Conservation (phyloP, 176 grass and related monocot genomes). For the Hordeum vulgare region MorexV3_pseudomolecules_assembly NC_058524.1:420255684-420256183, state of each 20-base stretch:
- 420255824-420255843: conserved; percentile 1
- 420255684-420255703: conserved; percentile 1
- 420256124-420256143: no score
- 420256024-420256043: no score
- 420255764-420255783: conserved; percentile 41
- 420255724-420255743: neutral
- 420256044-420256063: neutral
- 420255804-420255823: conserved; percentile 46
- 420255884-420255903: neutral
- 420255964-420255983: no score
- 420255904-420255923: no score
- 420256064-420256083: neutral
- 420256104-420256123: conserved; percentile 44
- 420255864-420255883: neutral
- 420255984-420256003: no score
- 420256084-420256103: conserved; percentile 3
- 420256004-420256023: no score
- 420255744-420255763: neutral
- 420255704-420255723: neutral
- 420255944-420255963: no score
- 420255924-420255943: no score
- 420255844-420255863: conserved; percentile 28
- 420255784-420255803: conserved; percentile 40
- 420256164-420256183: no score
- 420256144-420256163: no score